Base-by-base conservation (phyloP, 176 grass and related monocot species). In the Raddia guianensis region DNA sequence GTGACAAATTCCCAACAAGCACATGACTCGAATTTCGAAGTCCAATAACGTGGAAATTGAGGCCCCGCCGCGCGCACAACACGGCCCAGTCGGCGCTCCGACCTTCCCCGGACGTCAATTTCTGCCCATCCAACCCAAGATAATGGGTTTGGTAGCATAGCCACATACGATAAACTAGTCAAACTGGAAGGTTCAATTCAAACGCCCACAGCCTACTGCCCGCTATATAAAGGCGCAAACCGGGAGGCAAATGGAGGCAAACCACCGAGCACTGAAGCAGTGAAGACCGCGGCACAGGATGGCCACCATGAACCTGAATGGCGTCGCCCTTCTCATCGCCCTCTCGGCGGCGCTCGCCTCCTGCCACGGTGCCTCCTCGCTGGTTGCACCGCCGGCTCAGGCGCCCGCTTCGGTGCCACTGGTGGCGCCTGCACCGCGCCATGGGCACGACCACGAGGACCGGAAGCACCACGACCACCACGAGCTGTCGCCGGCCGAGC, bases 221-320 rank as follows among this genome's bases (percentile, higher is more conserved):
- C 37, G 2, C 63, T 80, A 89, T 89, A 89, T 49, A 80, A 80
- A 76, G 82, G 82, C 82, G 56, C 82, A 81, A 63, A 65, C 33
- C 63, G 43, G 49, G 9, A 1, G 19, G 71, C 7, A 3, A 3
- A 8, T 1, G 9, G 55, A 80, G 54, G 49, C 87, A 89, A 50
- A 9, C 64, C 64, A 9, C 64, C 64, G 42, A 80, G 15, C 47
- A 49, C 4, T 4, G 10, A 61, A 75, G 59, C 47, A 49, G 6
- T 4, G 14, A 61, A 75, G 59, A 18, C 6, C 71, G 19, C 56
- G 72, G 19, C 56, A 1, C 15, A 78, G 2, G 9, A 67, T 79
- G 71, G 64, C 2, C 47, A n/a, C 0, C 47, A 16, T 45, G 2
- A 59, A 49, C 42, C 32, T 20, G 65, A 81, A 66, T 82, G 37